Evolutionary conservation across 345 rosid species (phyloP).

Genomic region (Pseudoturritis turrita): DNA sequence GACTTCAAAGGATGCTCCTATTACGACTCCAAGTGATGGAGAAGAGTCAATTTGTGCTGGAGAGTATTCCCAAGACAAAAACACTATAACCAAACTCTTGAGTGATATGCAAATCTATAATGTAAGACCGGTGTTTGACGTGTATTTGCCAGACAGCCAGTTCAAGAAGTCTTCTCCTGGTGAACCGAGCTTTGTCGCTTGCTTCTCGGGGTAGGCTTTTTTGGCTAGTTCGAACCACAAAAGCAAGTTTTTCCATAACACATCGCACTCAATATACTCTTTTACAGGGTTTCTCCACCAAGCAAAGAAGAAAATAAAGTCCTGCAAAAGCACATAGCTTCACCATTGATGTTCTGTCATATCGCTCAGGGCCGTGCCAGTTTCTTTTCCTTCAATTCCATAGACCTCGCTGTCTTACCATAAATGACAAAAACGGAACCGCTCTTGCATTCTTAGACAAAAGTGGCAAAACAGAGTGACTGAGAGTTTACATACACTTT

Average conservation of each 20-base stretch:
- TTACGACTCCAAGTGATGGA: slow-evolving; percentile 1
- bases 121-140: slow-evolving; percentile 47
- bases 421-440: slow-evolving; percentile 10
- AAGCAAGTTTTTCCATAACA: neutral
- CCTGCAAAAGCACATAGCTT: slow-evolving; percentile 43
- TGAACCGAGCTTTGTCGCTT: slow-evolving; percentile 55
- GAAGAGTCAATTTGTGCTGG: neutral
- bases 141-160: slow-evolving; percentile 74
- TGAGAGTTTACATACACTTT: neutral
- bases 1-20: slow-evolving; percentile 42
- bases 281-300: slow-evolving; percentile 55
- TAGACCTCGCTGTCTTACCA: slow-evolving; percentile 44
- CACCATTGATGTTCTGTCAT: slow-evolving; percentile 55
- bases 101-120: slow-evolving; percentile 42
- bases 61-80: neutral
- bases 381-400: slow-evolving; percentile 49
- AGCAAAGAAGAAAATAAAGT: slow-evolving; percentile 44
- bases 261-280: neutral
- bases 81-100: slow-evolving; percentile 30
- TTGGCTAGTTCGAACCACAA: neutral
- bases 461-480: neutral
- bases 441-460: neutral
- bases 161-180: slow-evolving; percentile 86
- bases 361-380: slow-evolving; percentile 63
- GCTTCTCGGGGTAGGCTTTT: slow-evolving; percentile 46